Evolutionary conservation across 225 moss, liverwort and hornwort genomes (phyloP).

Genomic region (Rhytidiadelphus loreus): DNA sequence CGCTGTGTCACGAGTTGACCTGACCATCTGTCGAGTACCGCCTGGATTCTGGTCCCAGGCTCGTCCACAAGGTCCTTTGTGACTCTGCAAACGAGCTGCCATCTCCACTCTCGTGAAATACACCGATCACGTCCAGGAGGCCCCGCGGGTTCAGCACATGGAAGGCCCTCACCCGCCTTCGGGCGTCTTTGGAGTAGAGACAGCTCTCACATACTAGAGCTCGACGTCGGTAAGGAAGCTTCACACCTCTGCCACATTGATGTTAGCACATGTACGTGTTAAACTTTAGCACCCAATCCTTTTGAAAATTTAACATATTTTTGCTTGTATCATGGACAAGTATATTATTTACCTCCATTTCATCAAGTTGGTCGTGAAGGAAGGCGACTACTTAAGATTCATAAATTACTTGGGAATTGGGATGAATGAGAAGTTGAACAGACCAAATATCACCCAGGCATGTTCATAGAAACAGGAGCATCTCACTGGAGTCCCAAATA

Average conservation of each 20-base stretch:
- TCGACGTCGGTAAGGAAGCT: slow-evolving; percentile 84
- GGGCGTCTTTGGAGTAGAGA: slow-evolving; percentile 59
- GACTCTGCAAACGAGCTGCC: slow-evolving; percentile 36
- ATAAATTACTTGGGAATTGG: no score
- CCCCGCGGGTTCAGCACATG: slow-evolving; percentile 87
- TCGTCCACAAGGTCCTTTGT: slow-evolving; percentile 20
- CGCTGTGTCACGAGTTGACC: no score
- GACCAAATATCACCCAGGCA: not conserved
- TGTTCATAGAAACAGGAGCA: not conserved
- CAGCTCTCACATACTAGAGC: slow-evolving; percentile 96
- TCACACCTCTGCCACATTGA: slow-evolving; percentile 59
- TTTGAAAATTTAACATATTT: not conserved
- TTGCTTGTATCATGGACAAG: not conserved
- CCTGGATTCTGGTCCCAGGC: slow-evolving; percentile 34
- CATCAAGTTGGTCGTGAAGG: not conserved
- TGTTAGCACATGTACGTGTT: not conserved
- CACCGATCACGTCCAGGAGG: slow-evolving; percentile 77
- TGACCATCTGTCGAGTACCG: no score
- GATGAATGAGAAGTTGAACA: not conserved
- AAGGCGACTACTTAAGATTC: not conserved
- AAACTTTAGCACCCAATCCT: not conserved
- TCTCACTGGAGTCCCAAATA: not conserved
- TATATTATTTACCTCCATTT: not conserved
- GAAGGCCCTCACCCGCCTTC: slow-evolving; percentile 67
- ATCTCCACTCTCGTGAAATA: slow-evolving; percentile 66